Conservation (phyloP, 1,139 yeast species). For the Hemisphaericaspora lyxosophila region DNA sequence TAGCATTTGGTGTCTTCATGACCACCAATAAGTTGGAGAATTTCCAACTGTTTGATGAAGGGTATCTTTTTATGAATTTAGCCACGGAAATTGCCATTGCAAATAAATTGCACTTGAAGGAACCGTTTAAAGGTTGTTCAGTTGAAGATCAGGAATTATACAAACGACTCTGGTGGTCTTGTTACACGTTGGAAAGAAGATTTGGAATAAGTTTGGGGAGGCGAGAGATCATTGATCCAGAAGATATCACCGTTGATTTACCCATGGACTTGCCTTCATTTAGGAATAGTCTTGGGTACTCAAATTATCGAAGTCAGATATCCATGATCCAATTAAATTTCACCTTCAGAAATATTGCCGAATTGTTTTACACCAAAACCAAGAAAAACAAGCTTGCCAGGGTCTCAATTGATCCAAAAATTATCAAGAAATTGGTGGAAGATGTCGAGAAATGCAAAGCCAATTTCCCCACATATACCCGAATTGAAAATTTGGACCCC, state of each 20-base stretch:
- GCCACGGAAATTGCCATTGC: slow-evolving; percentile 19
- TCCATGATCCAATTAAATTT: slow-evolving; percentile 15
- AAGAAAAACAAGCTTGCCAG: slow-evolving; percentile 9
- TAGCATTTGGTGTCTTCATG: slow-evolving; percentile 18
- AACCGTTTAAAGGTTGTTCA: slow-evolving; percentile 9
- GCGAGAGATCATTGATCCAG: slow-evolving; percentile 14
- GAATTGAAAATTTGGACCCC: slow-evolving; percentile 13
- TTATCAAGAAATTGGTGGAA: slow-evolving; percentile 15
- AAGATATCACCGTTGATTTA: slow-evolving; percentile 15
- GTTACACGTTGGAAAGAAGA: slow-evolving; percentile 19
- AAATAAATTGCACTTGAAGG: slow-evolving; percentile 16
- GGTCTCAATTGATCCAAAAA: slow-evolving; percentile 15
- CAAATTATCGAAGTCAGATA: slow-evolving; percentile 16
- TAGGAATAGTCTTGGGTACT: slow-evolving; percentile 14
- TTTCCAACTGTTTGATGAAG: slow-evolving; percentile 17
- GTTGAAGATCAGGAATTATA: slow-evolving; percentile 13
- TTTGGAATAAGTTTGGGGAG: slow-evolving; percentile 19
- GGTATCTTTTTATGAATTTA: slow-evolving; percentile 17
- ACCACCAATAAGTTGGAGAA: slow-evolving; percentile 19
- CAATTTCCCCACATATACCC: slow-evolving; percentile 14
- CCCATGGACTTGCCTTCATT: slow-evolving; percentile 15
- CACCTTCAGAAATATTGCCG: slow-evolving; percentile 17
- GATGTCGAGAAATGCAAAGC: slow-evolving; percentile 15
- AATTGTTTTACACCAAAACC: slow-evolving; percentile 10
- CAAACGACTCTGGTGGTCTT: slow-evolving; percentile 20